Evolutionary conservation across 805 yeast species (phyloP), one percentile per base, ranked within the genome.

Genomic region (Candida caryicola): DNA sequence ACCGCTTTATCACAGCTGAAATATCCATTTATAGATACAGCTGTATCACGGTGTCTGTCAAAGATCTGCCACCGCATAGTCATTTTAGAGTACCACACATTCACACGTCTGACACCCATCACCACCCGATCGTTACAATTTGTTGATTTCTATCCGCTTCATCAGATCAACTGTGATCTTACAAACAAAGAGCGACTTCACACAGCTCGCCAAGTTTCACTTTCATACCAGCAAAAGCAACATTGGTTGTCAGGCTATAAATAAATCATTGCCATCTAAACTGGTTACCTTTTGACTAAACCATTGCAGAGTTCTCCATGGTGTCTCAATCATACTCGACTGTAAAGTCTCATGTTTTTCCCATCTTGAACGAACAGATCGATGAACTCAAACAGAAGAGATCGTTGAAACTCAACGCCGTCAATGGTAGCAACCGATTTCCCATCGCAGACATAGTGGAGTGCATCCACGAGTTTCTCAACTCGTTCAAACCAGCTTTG

Each of bases 321-420:
- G 7, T 35, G 38, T 29, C 38, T 10, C 38, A 35, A 35, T 35
- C 38, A 8, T 19, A 35, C 14, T 18, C 18, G 28, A 15, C 33
- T 8, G 21, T 29, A 10, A 19, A 29, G 33, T 29, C 42, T 17
- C 37, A 32, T 16, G 29, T 47, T 12, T 37, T 33, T 26, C 39
- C 39, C 23, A 29, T 45, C 19, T 29, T 47, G 12, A 34, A 38
- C 17, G 51, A 47, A 17, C 51, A 47, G 33, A 23, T 36, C 9
- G 51, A 47, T 10, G 44, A 27, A 31, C 30, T 47, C 38, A 37
- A 34, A 23, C 36, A 23, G 36, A 47, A 47, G 30, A 43, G 35
- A 33, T 26, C 48, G 17, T 27, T 47, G 26, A 47, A 47, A 40
- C 37, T 47, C 17, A 41, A 40, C 32, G 30, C 37, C 23, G 23